A percentile compares a stretch with the other conserved stretches of the same genome.
These are phyloP conservation scores for Plasmodium malariae DNA, from an alignment of 169 alveolate species.

Conservation along the genomic window DNA sequence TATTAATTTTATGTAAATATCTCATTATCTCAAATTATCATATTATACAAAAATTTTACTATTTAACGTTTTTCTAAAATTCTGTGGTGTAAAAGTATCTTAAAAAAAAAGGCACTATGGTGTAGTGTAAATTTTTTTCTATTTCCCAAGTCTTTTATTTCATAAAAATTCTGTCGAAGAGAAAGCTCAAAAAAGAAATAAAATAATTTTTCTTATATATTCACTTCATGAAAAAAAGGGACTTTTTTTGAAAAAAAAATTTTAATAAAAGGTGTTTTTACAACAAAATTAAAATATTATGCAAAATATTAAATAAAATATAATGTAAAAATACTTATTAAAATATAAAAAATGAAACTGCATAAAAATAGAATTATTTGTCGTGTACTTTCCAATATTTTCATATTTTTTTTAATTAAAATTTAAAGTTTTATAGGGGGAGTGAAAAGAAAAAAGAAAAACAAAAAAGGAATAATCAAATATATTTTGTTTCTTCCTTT, in stretches of 20 bases:
- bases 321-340: not conserved
- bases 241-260: conserved; percentile 23
- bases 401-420: conserved; percentile 31
- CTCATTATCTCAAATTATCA: conserved; percentile 8
- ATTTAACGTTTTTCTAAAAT: not conserved
- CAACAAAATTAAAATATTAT: conserved; percentile 18
- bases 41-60: not conserved
- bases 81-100: not conserved
- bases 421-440: not conserved
- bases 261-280: conserved; percentile 8
- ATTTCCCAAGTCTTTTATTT: not conserved
- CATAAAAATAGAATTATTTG: conserved; percentile 7
- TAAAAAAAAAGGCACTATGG: conserved; percentile 5
- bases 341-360: not conserved
- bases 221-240: not conserved
- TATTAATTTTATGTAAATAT: conserved; percentile 4
- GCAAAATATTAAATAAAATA: conserved; percentile 1
- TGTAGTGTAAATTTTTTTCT: not conserved
- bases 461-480: conserved; percentile 28
- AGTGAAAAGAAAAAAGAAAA: not conserved
- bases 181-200: conserved; percentile 17
- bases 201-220: not conserved
- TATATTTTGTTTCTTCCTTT: conserved; percentile 72
- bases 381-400: conserved; percentile 4
- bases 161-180: conserved; percentile 8